Evolutionary conservation across 805 yeast genomes (phyloP).

Genomic region (Osmozyma mogii): DNA sequence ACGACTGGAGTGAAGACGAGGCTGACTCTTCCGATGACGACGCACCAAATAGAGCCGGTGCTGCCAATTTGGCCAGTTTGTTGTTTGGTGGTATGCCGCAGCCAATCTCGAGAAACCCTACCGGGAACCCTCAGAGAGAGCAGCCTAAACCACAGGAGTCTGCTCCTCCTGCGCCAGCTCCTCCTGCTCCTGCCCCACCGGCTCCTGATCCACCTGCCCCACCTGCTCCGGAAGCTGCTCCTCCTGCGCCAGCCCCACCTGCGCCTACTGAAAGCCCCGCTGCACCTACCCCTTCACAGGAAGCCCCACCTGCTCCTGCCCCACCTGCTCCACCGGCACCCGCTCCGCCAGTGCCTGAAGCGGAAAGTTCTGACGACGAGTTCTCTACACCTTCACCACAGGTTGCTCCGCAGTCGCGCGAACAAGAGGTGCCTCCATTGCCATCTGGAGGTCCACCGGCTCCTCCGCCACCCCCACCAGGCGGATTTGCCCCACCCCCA

Average conservation of each 20-base stretch:
- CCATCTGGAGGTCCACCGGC: neutral
- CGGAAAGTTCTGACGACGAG: too few relatives aligned
- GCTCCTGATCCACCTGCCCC: neutral
- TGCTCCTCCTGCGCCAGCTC: neutral
- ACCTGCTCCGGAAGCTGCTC: neutral
- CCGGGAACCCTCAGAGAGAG: slow-evolving; percentile 4
- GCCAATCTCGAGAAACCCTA: slow-evolving; percentile 19
- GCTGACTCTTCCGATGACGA: slow-evolving; percentile 42
- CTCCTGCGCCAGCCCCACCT: slow-evolving; percentile 2
- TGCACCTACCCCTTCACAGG: slow-evolving; percentile 1
- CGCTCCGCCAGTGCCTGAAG: too few relatives aligned
- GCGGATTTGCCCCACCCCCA: slow-evolving; percentile 7
- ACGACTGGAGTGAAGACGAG: slow-evolving; percentile 40
- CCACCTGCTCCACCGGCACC: slow-evolving; percentile 6
- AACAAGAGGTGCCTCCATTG: neutral
- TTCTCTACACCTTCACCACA: neutral
- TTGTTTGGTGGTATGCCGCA: slow-evolving; percentile 45
- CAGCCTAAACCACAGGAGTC: neutral
- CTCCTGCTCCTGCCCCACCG: slow-evolving; percentile 1
- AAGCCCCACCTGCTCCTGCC: neutral
- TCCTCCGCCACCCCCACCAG: slow-evolving; percentile 6
- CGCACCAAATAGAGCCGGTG: slow-evolving; percentile 42
- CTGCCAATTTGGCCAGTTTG: slow-evolving; percentile 48
- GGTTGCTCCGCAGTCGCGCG: neutral
- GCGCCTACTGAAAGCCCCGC: too few relatives aligned